A percentile compares a stretch with the other conserved stretches of the same genome.
phyloP scores from a whole-genome alignment of 1,284 basidiomycete genomes.

The Agaricales sp. region DNA sequence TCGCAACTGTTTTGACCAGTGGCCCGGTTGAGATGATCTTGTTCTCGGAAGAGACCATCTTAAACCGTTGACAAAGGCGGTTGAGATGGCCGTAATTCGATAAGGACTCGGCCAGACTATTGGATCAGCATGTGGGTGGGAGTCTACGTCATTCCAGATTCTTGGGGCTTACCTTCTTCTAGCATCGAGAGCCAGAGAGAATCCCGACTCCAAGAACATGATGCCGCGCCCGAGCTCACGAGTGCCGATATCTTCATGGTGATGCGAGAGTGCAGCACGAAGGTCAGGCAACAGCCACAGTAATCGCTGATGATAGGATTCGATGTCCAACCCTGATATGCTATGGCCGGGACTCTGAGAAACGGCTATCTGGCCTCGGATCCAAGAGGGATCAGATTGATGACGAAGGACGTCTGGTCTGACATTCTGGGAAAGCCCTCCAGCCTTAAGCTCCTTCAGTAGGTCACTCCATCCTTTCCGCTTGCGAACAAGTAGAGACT shows the following conservation, averaged over 20 bases:
- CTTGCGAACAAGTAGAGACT: constrained; percentile 76
- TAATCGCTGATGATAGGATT: constrained; percentile 68
- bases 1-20: neutral
- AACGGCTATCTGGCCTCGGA: constrained; percentile 47
- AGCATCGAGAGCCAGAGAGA: constrained; percentile 49
- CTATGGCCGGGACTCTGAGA: constrained; percentile 7
- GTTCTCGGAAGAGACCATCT: neutral
- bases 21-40: neutral
- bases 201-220: constrained; percentile 73
- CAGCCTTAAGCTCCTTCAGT: constrained; percentile 78
- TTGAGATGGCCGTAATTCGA: neutral
- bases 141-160: constrained; percentile 4
- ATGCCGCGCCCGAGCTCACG: constrained; percentile 79
- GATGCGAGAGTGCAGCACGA: constrained; percentile 52
- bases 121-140: neutral
- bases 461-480: constrained; percentile 89
- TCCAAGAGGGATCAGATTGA: constrained; percentile 57
- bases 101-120: constrained; percentile 26
- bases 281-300: constrained; percentile 62
- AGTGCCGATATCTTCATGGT: constrained; percentile 77
- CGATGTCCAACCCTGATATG: constrained; percentile 28
- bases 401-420: constrained; percentile 62
- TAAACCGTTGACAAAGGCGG: neutral
- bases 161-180: constrained; percentile 30
- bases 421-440: constrained; percentile 69